Evolutionary conservation across 1,139 yeast species (phyloP).

Genomic region (Blastobotrys petasosporus): DNA sequence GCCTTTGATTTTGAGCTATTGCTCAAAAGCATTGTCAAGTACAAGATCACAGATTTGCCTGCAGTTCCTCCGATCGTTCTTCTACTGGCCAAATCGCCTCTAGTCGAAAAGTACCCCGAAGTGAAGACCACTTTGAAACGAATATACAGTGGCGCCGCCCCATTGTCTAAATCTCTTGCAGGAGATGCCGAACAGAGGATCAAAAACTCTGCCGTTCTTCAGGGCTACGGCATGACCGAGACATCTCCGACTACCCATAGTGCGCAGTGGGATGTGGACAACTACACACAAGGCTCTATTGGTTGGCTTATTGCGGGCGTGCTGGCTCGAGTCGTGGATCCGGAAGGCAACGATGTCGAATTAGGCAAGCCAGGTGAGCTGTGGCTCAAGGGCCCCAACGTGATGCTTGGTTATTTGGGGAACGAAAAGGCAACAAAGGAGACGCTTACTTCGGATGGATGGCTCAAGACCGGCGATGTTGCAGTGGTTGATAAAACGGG

Average conservation of each 20-base stretch:
- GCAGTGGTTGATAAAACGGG: conserved; percentile 51
- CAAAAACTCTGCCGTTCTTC: conserved; percentile 29
- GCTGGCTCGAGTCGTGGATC: conserved; percentile 42
- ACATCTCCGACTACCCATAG: conserved; percentile 33
- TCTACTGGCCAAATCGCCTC: conserved; percentile 35
- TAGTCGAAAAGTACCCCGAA: conserved; percentile 30
- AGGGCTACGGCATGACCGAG: conserved; percentile 74
- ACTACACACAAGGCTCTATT: conserved; percentile 35
- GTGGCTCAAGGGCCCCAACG: conserved; percentile 64
- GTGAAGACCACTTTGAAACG: conserved; percentile 22
- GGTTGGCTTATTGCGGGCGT: conserved; percentile 43
- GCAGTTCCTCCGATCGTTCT: conserved; percentile 38
- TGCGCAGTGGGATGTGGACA: conserved; percentile 14
- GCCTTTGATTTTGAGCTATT: conserved; percentile 32
- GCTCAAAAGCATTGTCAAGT: conserved; percentile 26
- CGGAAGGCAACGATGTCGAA: conserved; percentile 42
- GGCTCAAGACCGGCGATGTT: conserved; percentile 79
- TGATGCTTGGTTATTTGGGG: conserved; percentile 55
- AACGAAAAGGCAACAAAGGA: conserved; percentile 48
- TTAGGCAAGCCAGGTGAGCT: conserved; percentile 49
- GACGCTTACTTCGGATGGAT: conserved; percentile 55
- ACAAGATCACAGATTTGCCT: conserved; percentile 26
- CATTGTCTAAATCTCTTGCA: conserved; percentile 29
- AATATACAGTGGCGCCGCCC: conserved; percentile 37
- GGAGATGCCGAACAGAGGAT: conserved; percentile 24